phyloP scores from a whole-genome alignment of 495 filamentous ascomycete genomes.

The Filosporella fistucella region DNA sequence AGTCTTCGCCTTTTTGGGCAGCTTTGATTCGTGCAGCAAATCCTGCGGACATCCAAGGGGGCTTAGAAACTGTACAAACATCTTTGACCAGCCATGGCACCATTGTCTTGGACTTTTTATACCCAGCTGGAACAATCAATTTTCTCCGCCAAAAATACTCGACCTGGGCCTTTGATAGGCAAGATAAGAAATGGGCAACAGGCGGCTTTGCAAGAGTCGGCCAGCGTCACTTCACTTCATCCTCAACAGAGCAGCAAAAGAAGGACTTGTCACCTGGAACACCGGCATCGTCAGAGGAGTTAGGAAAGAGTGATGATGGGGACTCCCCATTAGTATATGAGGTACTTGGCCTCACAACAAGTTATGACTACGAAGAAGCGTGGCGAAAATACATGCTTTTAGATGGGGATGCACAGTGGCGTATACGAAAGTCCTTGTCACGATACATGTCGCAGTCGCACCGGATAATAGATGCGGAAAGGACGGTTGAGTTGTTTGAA shows the following conservation, averaged over 20 bases:
- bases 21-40: conserved; percentile 25
- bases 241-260: conserved; percentile 4
- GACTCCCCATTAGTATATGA: not conserved
- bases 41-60: not conserved
- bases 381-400: conserved; percentile 29
- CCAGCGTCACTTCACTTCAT: conserved; percentile 28
- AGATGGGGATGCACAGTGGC: conserved; percentile 6
- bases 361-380: conserved; percentile 20
- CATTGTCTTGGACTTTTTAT: conserved; percentile 59
- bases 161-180: conserved; percentile 11
- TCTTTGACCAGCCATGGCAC: not conserved
- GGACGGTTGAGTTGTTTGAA: conserved; percentile 38
- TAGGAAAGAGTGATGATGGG: not conserved
- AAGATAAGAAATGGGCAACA: conserved; percentile 19
- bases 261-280: not conserved
- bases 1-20: conserved; percentile 46
- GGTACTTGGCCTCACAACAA: conserved; percentile 3
- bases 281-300: not conserved
- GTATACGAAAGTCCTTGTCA: conserved; percentile 15
- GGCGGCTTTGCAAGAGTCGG: conserved; percentile 22
- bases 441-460: conserved; percentile 34
- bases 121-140: conserved; percentile 48
- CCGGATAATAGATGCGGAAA: conserved; percentile 29
- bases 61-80: not conserved
- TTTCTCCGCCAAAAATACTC: conserved; percentile 37